Base-by-base conservation (phyloP, 2,329 filamentous ascomycete genomes). In the Sarocladium kiliense region DNA sequence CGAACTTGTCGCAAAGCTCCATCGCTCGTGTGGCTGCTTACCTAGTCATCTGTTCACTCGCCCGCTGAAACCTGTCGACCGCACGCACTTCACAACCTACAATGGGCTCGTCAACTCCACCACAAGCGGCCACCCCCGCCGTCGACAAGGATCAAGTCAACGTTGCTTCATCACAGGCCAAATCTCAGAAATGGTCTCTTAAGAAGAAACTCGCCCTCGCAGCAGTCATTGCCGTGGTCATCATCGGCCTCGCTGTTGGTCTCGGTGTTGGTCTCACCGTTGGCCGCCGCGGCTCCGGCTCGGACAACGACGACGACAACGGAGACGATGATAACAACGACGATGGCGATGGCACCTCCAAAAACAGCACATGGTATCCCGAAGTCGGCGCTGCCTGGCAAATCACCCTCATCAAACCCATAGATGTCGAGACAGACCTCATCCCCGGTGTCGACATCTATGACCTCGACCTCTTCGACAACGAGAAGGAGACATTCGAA, bases 401-500 rank as follows among this genome's bases (percentile, higher is more conserved):
- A 62, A 87, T 87, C 54, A 72, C 85, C 44, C 76, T 88, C 19
- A 66, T 62, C 51, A 66, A 71, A 54, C 67, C 69, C 53, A 65
- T 81, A 51, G 67, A 70, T 66, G 65, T 79, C 61, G 67, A 45
- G 16, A 60, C 65, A 12, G 62, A 65, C 21, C 62, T 67, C 36
- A 58, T 61, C 19, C 74, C 76, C 9, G 71, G 85, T 58, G 79
- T 82, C 0, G 70, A 74, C 3, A 71, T 87, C 41, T 72, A 65
- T 56, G 70, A 73, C 58, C 54, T 84, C 0, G 73, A 78, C 12
- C 68, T 87, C 44, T 87, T 79, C 66, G 84, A 87, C 65, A 84
- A 73, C 61, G 54, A 63, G 25, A 58, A 56, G 2, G 53, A 59
- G 14, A 67, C 66, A 2, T 65, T 87, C 56, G 75, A 82, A 57